Percentiles rank a stretch among this genome's conserved stretches.
These are phyloP conservation scores for Erodium chrysanthum DNA, from an alignment of 441 rosid genomes.

Conservation along the genomic window DNA sequence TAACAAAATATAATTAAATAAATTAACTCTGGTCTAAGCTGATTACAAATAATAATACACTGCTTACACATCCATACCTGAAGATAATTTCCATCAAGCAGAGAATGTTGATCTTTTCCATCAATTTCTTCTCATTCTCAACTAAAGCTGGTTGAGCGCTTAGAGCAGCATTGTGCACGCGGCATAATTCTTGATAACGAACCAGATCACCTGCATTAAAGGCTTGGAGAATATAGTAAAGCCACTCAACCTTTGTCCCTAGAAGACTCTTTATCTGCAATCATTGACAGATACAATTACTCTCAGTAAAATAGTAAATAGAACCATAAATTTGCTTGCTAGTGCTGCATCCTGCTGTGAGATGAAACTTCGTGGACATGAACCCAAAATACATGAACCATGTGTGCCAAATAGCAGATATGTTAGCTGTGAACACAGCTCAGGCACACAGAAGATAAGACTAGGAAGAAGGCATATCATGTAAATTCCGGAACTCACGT, in stretches of 20 bases:
- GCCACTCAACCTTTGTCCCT: conserved; percentile 87
- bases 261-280: conserved; percentile 73
- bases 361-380: not conserved
- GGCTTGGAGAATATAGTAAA: conserved; percentile 84
- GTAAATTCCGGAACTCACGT: not conserved
- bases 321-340: not conserved
- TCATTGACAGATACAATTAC: not conserved
- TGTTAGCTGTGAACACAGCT: not conserved
- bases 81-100: conserved; percentile 95
- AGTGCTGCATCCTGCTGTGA: not conserved
- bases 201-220: conserved; percentile 79
- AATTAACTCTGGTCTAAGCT: not conserved
- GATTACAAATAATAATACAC: conserved; percentile 2
- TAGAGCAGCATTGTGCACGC: conserved; percentile 64
- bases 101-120: conserved; percentile 91
- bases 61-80: conserved; percentile 39
- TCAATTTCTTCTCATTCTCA: conserved; percentile 68
- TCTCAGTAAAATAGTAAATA: not conserved
- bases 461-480: not conserved
- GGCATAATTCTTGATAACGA: conserved; percentile 77
- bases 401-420: not conserved
- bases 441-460: not conserved
- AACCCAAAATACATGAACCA: not conserved
- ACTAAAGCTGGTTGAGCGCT: conserved; percentile 89
- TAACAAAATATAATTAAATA: not conserved